A percentile compares a stretch with the other conserved stretches of the same genome.
Conservation (phyloP, 1,284 basidiomycete genomes). For the Entoloma clypeatum region DNA sequence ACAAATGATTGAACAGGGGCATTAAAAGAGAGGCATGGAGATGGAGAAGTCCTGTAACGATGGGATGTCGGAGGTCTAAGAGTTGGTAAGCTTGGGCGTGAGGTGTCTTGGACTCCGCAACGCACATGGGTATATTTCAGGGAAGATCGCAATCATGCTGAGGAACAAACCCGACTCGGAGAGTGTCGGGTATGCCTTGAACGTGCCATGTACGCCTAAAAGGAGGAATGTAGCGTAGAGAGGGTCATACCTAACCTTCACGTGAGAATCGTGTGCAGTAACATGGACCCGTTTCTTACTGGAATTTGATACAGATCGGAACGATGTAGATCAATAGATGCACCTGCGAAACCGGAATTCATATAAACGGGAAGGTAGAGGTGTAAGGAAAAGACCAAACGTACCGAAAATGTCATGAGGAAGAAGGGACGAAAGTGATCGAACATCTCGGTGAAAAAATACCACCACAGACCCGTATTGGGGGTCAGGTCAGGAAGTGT, state of each 20-base stretch:
- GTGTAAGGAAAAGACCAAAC: conserved; percentile 26
- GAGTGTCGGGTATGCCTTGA: conserved; percentile 92
- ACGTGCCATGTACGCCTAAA: conserved; percentile 74
- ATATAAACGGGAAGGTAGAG: not conserved
- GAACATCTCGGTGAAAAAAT: conserved; percentile 99
- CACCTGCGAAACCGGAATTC: conserved; percentile 42
- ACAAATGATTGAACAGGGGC: conserved; percentile 89
- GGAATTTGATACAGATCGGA: conserved; percentile 86
- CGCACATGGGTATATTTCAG: conserved; percentile 81
- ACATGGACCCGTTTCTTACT: conserved; percentile 40
- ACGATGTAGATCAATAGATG: conserved; percentile 84
- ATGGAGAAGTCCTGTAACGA: conserved; percentile 82
- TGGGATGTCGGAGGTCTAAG: conserved; percentile 81
- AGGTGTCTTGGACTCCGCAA: conserved; percentile 13
- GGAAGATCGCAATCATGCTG: conserved; percentile 78
- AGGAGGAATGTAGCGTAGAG: conserved; percentile 80
- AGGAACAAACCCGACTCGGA: conserved; percentile 87
- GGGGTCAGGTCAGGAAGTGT: conserved; percentile 86
- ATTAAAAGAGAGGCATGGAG: conserved; percentile 84
- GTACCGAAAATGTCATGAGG: conserved; percentile 89
- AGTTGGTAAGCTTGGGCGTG: conserved; percentile 2
- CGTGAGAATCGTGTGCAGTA: not conserved
- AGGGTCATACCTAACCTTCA: conserved; percentile 66
- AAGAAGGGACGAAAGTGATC: conserved; percentile 97
- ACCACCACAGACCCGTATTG: conserved; percentile 96